Evolutionary conservation across 2,329 filamentous ascomycete genomes (phyloP).

Genomic region (Zarea fungicola): DNA sequence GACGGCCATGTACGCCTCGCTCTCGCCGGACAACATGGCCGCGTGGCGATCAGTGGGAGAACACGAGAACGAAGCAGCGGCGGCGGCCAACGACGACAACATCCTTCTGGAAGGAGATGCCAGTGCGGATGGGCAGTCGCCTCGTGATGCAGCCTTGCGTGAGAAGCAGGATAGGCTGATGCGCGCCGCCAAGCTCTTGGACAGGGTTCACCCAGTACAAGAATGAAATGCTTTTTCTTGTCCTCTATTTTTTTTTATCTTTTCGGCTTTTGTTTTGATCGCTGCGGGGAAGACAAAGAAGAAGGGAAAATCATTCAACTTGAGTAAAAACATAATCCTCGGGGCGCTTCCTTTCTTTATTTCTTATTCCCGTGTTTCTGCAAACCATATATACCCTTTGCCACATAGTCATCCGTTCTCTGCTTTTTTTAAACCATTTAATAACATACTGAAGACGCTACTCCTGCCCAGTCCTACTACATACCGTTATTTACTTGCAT

Average conservation of each 20-base stretch:
- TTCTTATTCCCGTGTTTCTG: not conserved
- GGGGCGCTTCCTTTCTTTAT: too few species aligned
- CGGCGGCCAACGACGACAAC: conserved; percentile 16
- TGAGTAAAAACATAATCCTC: too few species aligned
- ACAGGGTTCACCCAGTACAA: conserved; percentile 3
- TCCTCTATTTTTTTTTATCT: not conserved
- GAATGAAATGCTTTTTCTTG: not conserved
- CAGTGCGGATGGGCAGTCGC: conserved; percentile 13
- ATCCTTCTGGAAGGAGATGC: conserved; percentile 22
- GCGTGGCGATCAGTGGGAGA: conserved; percentile 19
- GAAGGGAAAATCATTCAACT: too few species aligned
- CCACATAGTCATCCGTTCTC: too few species aligned
- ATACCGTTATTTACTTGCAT: too few species aligned
- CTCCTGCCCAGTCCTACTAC: too few species aligned
- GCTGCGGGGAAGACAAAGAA: too few species aligned
- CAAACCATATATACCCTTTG: not conserved
- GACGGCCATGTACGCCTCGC: conserved; percentile 31
- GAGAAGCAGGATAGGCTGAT: conserved; percentile 35
- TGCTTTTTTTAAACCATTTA: too few species aligned
- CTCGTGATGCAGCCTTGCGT: conserved; percentile 22
- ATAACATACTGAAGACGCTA: too few species aligned
- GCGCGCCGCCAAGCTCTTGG: conserved; percentile 35
- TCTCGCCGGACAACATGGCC: conserved; percentile 1
- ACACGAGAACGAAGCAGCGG: conserved; percentile 16
- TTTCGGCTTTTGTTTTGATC: too few species aligned